phyloP scores from a whole-genome alignment of 2,329 filamentous ascomycete genomes.

The Delphinella strobiligena region DNA sequence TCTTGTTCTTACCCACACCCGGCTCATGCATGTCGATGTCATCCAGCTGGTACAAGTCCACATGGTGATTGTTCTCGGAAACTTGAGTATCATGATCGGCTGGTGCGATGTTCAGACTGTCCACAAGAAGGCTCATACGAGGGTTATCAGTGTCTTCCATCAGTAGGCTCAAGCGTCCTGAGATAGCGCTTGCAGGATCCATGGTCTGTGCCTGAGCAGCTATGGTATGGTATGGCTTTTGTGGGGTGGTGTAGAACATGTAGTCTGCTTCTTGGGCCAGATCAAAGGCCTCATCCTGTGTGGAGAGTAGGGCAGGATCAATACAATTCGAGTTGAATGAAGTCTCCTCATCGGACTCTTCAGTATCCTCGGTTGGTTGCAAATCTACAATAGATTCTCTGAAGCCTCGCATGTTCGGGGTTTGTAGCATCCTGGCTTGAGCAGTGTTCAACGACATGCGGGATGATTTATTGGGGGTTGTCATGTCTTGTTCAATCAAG shows the following conservation, averaged over 20 bases:
- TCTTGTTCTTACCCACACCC: too few species aligned
- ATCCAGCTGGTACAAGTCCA: neutral
- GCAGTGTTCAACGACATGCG: constrained; percentile 4
- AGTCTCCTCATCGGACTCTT: neutral
- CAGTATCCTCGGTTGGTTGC: neutral
- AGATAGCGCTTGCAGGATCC: neutral
- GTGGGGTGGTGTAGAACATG: neutral
- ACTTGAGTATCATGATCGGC: neutral
- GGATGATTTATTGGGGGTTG: neutral
- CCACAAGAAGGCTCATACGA: neutral
- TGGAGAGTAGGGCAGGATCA: constrained; percentile 5
- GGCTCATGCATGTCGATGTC: neutral
- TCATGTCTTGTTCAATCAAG: constrained; percentile 1
- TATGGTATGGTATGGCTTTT: neutral
- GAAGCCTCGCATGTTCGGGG: constrained; percentile 9
- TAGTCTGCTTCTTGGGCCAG: neutral
- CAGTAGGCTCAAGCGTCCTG: neutral
- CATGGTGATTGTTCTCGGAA: too few species aligned
- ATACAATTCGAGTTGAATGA: constrained; percentile 5
- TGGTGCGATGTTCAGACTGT: neutral
- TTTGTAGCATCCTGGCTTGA: constrained; percentile 7
- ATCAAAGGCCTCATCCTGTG: neutral
- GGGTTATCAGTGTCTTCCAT: neutral
- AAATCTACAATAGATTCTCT: neutral
- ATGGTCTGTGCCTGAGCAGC: neutral